These are phyloP conservation scores for Glebionis coronaria DNA, from an alignment of 129 eudicot species.

Conservation along the genomic window DNA sequence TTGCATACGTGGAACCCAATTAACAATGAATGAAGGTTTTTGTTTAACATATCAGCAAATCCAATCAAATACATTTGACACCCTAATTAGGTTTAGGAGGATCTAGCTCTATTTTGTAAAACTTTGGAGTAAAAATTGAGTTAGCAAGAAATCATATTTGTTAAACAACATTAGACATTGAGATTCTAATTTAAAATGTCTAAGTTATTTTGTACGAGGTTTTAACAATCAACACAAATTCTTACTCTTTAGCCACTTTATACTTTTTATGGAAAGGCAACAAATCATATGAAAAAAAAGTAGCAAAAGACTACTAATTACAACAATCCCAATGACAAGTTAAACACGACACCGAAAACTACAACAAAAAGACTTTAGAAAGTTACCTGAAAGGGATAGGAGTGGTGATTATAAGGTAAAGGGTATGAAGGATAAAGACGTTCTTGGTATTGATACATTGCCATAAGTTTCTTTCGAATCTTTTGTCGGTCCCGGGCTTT, in stretches of 20 bases:
- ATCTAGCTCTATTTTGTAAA: not conserved
- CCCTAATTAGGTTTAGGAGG: constrained; percentile 16
- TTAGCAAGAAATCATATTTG: not conserved
- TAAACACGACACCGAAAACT: not conserved
- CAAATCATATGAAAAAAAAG: not conserved
- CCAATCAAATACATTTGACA: constrained; percentile 14
- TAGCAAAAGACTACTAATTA: not conserved
- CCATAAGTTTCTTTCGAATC: constrained; percentile 52
- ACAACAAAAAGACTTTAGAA: not conserved
- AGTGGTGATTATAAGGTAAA: constrained; percentile 18
- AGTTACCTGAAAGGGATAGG: constrained; percentile 31
- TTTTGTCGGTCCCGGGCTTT: constrained; percentile 93
- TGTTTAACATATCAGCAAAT: not conserved
- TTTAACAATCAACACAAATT: no score
- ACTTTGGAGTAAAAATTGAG: not conserved
- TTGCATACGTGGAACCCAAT: not conserved
- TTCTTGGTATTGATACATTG: constrained; percentile 35
- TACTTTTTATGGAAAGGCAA: no score
- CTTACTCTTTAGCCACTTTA: no score
- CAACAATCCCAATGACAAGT: not conserved
- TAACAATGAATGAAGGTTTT: not conserved
- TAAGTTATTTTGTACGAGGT: no score
- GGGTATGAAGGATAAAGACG: constrained; percentile 23
- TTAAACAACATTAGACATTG: not conserved
- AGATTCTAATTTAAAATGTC: not conserved